These are phyloP conservation scores for Mariannaea sp. DNA, from an alignment of 2,329 filamentous ascomycete species.

Conservation along the genomic window DNA sequence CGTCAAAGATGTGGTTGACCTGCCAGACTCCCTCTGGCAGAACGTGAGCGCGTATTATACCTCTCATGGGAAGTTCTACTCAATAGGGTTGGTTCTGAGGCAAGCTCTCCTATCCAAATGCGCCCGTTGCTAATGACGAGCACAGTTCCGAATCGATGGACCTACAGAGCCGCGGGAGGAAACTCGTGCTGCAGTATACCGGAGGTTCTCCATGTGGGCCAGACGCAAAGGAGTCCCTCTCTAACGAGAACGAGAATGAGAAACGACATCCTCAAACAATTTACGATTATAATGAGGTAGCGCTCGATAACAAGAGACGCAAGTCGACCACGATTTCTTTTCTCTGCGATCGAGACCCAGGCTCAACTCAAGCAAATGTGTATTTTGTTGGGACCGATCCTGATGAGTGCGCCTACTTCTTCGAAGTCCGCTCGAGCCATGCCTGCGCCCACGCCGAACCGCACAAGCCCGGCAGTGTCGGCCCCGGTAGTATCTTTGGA, in stretches of 20 bases:
- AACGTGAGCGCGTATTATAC: conserved; percentile 83
- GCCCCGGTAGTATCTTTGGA: conserved; percentile 80
- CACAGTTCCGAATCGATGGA: conserved; percentile 54
- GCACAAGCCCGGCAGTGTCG: conserved; percentile 72
- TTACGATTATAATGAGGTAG: conserved; percentile 36
- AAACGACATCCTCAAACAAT: conserved; percentile 37
- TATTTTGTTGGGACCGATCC: conserved; percentile 84
- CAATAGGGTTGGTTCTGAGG: conserved; percentile 67
- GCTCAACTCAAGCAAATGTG: conserved; percentile 68
- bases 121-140: conserved; percentile 19
- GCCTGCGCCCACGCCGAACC: conserved; percentile 74
- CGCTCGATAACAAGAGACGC: conserved; percentile 46
- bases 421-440: conserved; percentile 84
- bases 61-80: conserved; percentile 67
- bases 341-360: conserved; percentile 84
- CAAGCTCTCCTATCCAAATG: conserved; percentile 1
- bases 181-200: conserved; percentile 77
- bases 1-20: conserved; percentile 65
- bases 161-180: conserved; percentile 67
- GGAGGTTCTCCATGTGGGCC: conserved; percentile 75
- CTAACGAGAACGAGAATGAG: conserved; percentile 12
- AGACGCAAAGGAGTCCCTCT: conserved; percentile 43
- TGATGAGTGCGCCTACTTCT: conserved; percentile 94
- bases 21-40: conserved; percentile 64
- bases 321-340: conserved; percentile 92